Evolutionary conservation across 106 monocot species (phyloP).

Genomic region (Gastrodia elata): DNA sequence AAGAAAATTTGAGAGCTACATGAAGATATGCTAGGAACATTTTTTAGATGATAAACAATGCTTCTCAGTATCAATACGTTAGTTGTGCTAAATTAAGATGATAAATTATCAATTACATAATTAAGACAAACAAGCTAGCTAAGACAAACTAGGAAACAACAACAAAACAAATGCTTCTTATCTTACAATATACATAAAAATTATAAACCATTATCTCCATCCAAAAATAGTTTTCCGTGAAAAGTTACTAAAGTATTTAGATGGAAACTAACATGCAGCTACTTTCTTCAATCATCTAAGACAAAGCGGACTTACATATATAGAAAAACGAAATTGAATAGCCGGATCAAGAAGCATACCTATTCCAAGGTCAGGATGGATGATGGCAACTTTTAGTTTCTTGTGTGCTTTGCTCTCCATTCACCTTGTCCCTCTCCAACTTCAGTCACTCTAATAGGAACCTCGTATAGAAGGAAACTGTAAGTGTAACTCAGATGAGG

Average conservation of each 20-base stretch:
- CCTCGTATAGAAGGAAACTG: background rate
- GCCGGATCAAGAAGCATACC: conserved; percentile 19
- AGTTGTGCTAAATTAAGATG: background rate
- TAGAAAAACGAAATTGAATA: background rate
- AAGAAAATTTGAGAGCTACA: background rate
- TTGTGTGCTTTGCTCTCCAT: conserved; percentile 10
- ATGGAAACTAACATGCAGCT: background rate
- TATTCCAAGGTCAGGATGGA: conserved; percentile 96
- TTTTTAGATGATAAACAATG: background rate
- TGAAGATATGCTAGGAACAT: background rate
- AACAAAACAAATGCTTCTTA: background rate
- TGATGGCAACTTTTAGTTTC: conserved; percentile 69
- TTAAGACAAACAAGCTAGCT: background rate
- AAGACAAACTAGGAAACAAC: background rate
- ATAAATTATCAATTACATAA: background rate
- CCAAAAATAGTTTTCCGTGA: background rate
- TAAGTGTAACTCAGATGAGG: background rate
- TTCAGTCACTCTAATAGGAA: background rate
- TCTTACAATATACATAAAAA: no score
- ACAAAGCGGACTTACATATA: background rate
- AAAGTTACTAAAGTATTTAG: background rate
- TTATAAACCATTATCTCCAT: no score
- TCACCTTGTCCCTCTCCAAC: background rate
- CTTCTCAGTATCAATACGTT: background rate
- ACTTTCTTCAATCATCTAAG: background rate